phyloP scores from a whole-genome alignment of 805 yeast species.

The Ascoidea tarda region DNA sequence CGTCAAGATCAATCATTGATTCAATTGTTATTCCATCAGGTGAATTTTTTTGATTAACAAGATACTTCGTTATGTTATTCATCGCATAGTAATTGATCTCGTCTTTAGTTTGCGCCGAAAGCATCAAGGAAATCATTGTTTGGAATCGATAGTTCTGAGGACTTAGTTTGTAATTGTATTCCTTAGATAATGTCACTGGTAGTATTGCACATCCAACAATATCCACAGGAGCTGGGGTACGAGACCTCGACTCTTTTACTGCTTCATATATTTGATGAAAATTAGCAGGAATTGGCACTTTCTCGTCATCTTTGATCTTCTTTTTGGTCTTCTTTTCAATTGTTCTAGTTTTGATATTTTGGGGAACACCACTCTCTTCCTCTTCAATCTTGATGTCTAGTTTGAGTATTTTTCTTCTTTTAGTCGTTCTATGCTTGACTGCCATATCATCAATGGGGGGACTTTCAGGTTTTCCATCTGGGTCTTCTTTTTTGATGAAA shows the following conservation, averaged over 20 bases:
- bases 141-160: slow-evolving; percentile 47
- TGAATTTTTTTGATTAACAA: slow-evolving; percentile 25
- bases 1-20: slow-evolving; percentile 35
- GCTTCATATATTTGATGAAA: slow-evolving; percentile 45
- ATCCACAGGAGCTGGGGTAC: slow-evolving; percentile 74
- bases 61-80: slow-evolving; percentile 35
- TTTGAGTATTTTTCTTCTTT: too few species aligned
- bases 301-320: too few species aligned
- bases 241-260: slow-evolving; percentile 52
- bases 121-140: slow-evolving; percentile 65
- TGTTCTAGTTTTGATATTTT: too few species aligned
- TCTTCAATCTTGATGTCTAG: too few species aligned
- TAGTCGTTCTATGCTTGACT: too few species aligned
- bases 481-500: too few species aligned
- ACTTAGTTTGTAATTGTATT: slow-evolving; percentile 15
- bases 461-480: too few species aligned
- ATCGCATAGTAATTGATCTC: slow-evolving; percentile 71
- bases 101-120: slow-evolving; percentile 87
- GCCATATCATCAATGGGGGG: too few species aligned
- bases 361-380: too few species aligned
- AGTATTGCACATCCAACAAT: slow-evolving; percentile 68
- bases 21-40: slow-evolving; percentile 42
- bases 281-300: slow-evolving; percentile 21
- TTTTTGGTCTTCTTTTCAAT: too few species aligned
- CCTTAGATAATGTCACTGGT: slow-evolving; percentile 24